Evolutionary conservation across 2,329 filamentous ascomycete species (phyloP).

Genomic region (Scolecobasidium constrictum): DNA sequence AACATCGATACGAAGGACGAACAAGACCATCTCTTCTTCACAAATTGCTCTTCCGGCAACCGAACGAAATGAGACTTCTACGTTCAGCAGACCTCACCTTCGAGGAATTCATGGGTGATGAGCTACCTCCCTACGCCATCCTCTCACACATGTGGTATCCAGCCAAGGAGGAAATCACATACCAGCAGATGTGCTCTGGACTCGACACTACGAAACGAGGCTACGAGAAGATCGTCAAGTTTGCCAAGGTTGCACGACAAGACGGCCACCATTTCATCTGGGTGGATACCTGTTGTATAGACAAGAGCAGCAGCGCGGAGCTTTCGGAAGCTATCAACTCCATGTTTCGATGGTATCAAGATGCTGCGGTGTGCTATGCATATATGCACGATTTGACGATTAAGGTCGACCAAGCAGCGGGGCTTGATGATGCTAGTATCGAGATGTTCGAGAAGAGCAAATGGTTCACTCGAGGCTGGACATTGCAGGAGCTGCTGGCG

Average conservation of each 20-base stretch:
- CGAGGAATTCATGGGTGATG: not conserved
- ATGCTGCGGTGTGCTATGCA: too few species aligned
- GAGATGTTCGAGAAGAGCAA: too few species aligned
- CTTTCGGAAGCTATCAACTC: too few species aligned
- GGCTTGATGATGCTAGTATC: too few species aligned
- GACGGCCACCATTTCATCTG: not conserved
- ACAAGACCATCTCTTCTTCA: too few species aligned
- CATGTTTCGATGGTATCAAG: too few species aligned
- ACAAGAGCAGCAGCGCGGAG: not conserved
- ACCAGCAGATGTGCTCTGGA: not conserved
- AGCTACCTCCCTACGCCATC: not conserved
- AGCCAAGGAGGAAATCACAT: not conserved
- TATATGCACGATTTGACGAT: too few species aligned
- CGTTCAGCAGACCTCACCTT: not conserved
- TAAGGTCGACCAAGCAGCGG: too few species aligned
- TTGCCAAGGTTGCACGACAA: not conserved
- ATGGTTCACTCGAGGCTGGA: too few species aligned
- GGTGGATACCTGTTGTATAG: not conserved
- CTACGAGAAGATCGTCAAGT: not conserved
- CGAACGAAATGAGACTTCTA: constrained; percentile 1
- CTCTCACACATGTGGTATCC: constrained; percentile 1
- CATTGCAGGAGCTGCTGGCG: too few species aligned
- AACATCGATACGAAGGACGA: too few species aligned
- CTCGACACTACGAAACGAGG: not conserved
- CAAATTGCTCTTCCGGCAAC: too few species aligned